phyloP scores from a whole-genome alignment of 495 filamentous ascomycete genomes.

The Clavariopsis aquatica region DNA sequence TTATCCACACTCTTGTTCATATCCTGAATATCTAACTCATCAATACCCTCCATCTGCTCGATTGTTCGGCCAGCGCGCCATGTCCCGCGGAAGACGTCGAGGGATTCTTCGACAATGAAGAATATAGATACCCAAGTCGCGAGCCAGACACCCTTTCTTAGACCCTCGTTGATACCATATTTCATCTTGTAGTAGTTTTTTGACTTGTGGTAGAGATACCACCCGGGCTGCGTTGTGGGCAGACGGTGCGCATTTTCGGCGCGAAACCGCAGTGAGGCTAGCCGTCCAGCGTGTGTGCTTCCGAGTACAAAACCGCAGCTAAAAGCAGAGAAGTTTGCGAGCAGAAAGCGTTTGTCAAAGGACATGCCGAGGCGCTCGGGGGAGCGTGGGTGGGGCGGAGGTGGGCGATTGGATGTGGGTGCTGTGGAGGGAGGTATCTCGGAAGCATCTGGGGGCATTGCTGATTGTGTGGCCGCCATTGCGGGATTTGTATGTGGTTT shows the following conservation, averaged over 20 bases:
- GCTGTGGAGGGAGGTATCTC: not conserved
- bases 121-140: constrained; percentile 66
- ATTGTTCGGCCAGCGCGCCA: constrained; percentile 35
- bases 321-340: constrained; percentile 61
- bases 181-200: constrained; percentile 85
- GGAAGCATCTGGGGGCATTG: not conserved
- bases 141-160: constrained; percentile 72
- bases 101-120: constrained; percentile 76
- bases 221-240: constrained; percentile 75
- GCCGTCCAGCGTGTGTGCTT: constrained; percentile 68
- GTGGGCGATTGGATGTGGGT: not conserved
- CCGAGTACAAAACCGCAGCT: constrained; percentile 69
- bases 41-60: constrained; percentile 31
- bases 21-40: constrained; percentile 26
- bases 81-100: constrained; percentile 59
- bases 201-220: constrained; percentile 97
- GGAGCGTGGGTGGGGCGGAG: constrained; percentile 2
- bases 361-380: constrained; percentile 64
- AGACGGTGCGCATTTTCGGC: constrained; percentile 94
- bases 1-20: constrained; percentile 56
- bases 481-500: not conserved
- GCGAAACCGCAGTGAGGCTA: constrained; percentile 76
- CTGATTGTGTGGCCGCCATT: not conserved
- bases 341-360: constrained; percentile 63
- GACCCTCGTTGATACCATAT: constrained; percentile 73